Evolutionary conservation across 352 stramenopile genomes (phyloP).

Genomic region (Elongisporangium senticosum): DNA sequence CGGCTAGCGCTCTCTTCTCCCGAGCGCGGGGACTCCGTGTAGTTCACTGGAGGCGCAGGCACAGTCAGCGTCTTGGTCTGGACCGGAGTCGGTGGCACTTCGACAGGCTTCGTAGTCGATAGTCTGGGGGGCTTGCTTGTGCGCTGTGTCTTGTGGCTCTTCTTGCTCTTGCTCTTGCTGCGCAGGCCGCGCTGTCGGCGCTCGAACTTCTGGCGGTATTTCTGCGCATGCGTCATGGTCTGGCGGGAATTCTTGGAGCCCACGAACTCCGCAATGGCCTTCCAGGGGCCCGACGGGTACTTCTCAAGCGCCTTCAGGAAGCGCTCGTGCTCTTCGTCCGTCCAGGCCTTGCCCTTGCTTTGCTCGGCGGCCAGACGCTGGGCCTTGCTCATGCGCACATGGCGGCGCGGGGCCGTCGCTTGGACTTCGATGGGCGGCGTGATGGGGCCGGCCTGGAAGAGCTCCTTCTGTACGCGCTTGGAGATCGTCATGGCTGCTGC

Average conservation of each 20-base stretch:
- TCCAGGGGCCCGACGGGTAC: slow-evolving; percentile 56
- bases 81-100: neutral
- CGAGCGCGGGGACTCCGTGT: neutral
- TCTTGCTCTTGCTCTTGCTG: slow-evolving; percentile 29
- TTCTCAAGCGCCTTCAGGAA: slow-evolving; percentile 54
- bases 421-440: slow-evolving; percentile 8
- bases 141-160: slow-evolving; percentile 8
- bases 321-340: slow-evolving; percentile 39
- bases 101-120: neutral
- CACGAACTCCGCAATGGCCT: slow-evolving; percentile 52
- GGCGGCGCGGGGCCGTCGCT: slow-evolving; percentile 1
- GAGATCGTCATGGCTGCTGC: slow-evolving; percentile 40
- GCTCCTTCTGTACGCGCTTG: slow-evolving; percentile 50
- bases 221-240: slow-evolving; percentile 30
- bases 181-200: slow-evolving; percentile 43
- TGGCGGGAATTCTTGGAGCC: slow-evolving; percentile 53
- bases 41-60: neutral
- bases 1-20: neutral
- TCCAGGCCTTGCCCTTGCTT: slow-evolving; percentile 59
- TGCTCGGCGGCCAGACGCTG: slow-evolving; percentile 18
- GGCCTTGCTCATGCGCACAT: slow-evolving; percentile 12
- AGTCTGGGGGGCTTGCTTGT: neutral
- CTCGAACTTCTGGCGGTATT: slow-evolving; percentile 37
- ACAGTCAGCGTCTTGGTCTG: neutral
- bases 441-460: slow-evolving; percentile 31